phyloP scores from a whole-genome alignment of 495 filamentous ascomycete genomes.

The Aspergillus mulundensis region DNA sequence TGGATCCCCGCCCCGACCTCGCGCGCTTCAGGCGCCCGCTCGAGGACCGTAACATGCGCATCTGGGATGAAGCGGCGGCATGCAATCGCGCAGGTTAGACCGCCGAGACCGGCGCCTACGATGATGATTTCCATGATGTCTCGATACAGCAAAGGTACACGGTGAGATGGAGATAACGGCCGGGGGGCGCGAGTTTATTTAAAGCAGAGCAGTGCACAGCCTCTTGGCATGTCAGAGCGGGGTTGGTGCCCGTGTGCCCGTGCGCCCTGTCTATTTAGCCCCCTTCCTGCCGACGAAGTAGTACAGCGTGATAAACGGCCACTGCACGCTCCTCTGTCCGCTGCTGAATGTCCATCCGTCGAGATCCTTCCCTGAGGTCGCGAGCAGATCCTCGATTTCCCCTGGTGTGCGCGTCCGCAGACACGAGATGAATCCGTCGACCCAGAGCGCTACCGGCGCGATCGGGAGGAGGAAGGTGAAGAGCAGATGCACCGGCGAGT shows the following conservation, averaged over 20 bases:
- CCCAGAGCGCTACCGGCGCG: constrained; percentile 58
- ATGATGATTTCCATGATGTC: constrained; percentile 36
- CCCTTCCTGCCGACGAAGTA: constrained; percentile 9
- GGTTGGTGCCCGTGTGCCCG: no score
- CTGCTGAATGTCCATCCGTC: constrained; percentile 52
- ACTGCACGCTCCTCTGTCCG: constrained; percentile 37
- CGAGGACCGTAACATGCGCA: constrained; percentile 53
- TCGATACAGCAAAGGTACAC: background rate
- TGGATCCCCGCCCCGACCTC: constrained; percentile 52
- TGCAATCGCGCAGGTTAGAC: constrained; percentile 52
- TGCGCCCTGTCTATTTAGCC: background rate
- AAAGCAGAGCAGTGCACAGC: no score
- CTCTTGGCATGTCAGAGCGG: no score
- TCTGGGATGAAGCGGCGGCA: constrained; percentile 25
- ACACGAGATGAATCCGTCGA: constrained; percentile 63
- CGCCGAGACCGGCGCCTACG: constrained; percentile 51
- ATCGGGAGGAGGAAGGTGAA: constrained; percentile 63
- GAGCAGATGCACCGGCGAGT: constrained; percentile 52
- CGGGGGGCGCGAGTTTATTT: no score
- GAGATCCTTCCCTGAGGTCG: constrained; percentile 41
- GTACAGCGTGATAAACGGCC: constrained; percentile 25
- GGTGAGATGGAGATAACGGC: background rate
- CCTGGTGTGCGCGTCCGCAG: constrained; percentile 60
- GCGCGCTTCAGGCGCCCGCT: constrained; percentile 35
- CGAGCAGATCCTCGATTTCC: constrained; percentile 57